Evolutionary conservation across 805 yeast species (phyloP), one percentile per base, ranked within the genome.

Genomic region (Yamadazyma laniorum): DNA sequence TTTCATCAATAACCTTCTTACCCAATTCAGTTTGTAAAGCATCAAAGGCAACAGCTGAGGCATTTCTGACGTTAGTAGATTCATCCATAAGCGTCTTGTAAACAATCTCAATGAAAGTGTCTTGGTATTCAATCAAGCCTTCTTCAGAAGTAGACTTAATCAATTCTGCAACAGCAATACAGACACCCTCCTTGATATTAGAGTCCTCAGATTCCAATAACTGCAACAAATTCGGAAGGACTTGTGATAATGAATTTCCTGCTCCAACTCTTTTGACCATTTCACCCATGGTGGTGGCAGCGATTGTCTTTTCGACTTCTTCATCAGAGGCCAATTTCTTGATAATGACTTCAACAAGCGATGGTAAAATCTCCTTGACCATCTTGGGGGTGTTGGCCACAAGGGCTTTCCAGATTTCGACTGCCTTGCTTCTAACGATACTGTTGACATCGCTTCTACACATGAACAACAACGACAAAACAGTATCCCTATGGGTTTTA

Each of bases 341-440:
- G 42, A 93, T 87, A 53, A 93, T 81, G 52, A 87, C 75, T 43
- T 75, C 75, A 4, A 93, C 85, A 47, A 93, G 77, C 4, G 88
- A 72, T 21, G 96, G 95, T 45, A 93, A 63, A 44, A 93, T 88
- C 59, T 90, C 97, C 68, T 86, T 91, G 32, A 93, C 84, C 3
- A 96, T 86, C 56, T 85, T 80, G 29, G 99, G 98, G 16, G 99
- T 93, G 59, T 93, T 93, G 33, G 95, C 85, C 35, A 93, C 97
- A 56, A 93, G 71, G 0, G 96, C 88, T 65, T 90, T 90, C 99
- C 99, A 93, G 32, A 93, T 88, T 52, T 93, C 96, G 43, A 87
- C 79, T 9, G 98, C 82, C 18, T 95, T 85, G 48, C 80, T 80
- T 52, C 99, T 81, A 18, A 93, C 99, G 48, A 81, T 73, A 50